These are phyloP conservation scores for Cercospora zeae-maydis DNA, from an alignment of 2,329 filamentous ascomycete species.

Conservation along the genomic window DNA sequence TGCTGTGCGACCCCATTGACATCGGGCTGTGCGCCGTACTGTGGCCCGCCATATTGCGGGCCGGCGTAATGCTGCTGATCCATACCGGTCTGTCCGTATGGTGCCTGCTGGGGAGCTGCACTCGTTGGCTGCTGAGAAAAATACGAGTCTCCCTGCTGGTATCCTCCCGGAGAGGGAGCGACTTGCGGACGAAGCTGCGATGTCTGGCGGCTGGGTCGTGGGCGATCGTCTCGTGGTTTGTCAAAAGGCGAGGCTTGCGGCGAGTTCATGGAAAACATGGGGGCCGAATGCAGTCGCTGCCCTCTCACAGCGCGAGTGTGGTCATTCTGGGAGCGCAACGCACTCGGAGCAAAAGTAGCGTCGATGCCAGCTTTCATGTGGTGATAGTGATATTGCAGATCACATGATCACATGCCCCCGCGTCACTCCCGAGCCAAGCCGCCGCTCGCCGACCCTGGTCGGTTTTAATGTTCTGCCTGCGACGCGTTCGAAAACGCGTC, in stretches of 20 bases:
- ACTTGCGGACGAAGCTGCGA: conserved; percentile 41
- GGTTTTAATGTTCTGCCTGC: not conserved
- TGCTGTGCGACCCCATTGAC: conserved; percentile 60
- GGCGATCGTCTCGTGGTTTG: conserved; percentile 27
- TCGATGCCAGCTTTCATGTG: conserved; percentile 12
- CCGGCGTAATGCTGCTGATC: conserved; percentile 18
- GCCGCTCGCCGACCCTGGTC: not conserved
- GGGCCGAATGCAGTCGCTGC: conserved; percentile 2
- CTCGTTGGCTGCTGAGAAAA: conserved; percentile 39
- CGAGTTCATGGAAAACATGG: conserved; percentile 12
- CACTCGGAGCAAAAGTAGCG: not conserved
- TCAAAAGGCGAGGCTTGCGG: conserved; percentile 28
- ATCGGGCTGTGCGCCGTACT: conserved; percentile 30
- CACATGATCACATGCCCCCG: conserved; percentile 7
- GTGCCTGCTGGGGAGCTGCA: conserved; percentile 21
- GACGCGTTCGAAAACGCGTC: not conserved
- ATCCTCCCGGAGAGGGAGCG: conserved; percentile 44
- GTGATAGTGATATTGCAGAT: not conserved
- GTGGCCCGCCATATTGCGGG: conserved; percentile 21
- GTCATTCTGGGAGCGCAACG: not conserved
- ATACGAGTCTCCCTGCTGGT: conserved; percentile 45
- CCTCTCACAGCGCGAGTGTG: not conserved
- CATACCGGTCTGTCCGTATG: conserved; percentile 26
- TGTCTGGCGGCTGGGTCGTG: conserved; percentile 22
- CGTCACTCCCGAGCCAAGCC: not conserved